These are phyloP conservation scores for Ogataea haglerorum DNA, from an alignment of 805 yeast genomes.

Conservation along the genomic window DNA sequence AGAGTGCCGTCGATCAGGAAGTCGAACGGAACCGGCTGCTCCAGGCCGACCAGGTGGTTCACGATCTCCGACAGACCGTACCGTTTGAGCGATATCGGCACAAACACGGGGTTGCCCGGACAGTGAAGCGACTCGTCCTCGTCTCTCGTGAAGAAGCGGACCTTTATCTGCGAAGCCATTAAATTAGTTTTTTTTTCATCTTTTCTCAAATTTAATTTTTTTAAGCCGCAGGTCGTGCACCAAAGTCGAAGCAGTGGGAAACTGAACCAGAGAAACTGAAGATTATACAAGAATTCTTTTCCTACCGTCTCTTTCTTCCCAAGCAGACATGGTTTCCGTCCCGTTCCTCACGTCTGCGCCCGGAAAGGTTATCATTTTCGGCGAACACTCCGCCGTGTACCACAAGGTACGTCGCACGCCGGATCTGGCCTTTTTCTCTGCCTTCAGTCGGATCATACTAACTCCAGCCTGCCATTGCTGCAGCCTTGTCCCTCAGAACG, in stretches of 20 bases:
- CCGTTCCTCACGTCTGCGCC: constrained; percentile 89
- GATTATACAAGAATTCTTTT: neutral
- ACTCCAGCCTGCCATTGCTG: constrained; percentile 84
- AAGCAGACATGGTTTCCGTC: constrained; percentile 12
- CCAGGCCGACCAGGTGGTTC: constrained; percentile 71
- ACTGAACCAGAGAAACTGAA: neutral
- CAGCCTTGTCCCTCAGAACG: constrained; percentile 84
- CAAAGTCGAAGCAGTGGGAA: constrained; percentile 5
- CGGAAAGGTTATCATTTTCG: constrained; percentile 92
- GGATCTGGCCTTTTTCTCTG: neutral
- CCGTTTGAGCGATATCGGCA: constrained; percentile 81
- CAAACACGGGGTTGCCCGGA: constrained; percentile 77
- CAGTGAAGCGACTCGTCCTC: constrained; percentile 70
- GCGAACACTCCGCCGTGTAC: constrained; percentile 95
- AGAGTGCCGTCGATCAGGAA: constrained; percentile 84
- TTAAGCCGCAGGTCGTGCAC: constrained; percentile 15
- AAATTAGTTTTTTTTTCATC: constrained; percentile 9
- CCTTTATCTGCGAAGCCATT: constrained; percentile 54
- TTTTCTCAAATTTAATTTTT: constrained; percentile 10
- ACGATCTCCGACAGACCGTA: constrained; percentile 94
- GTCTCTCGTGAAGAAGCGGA: constrained; percentile 83
- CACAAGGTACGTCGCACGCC: constrained; percentile 46
- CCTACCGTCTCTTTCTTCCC: neutral
- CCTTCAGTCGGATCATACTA: neutral
- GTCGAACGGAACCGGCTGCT: constrained; percentile 82